Percentiles rank a stretch among this genome's conserved stretches.
phyloP scores from a whole-genome alignment of 169 alveolate species.

The Plasmodium gonderi region DNA sequence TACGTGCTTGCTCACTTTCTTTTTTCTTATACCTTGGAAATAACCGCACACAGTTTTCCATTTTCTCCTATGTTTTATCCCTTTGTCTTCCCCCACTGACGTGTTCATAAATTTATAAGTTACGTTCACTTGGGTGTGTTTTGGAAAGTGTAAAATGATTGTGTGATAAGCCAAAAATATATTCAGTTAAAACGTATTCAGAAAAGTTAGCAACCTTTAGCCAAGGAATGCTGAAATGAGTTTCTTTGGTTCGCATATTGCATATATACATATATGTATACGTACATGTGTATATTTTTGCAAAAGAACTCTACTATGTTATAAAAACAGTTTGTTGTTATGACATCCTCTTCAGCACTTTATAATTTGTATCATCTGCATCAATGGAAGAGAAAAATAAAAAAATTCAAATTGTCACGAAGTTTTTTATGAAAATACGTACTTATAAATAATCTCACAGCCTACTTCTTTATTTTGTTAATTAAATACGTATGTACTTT shows the following conservation, averaged over 20 bases:
- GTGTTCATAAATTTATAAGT: not conserved
- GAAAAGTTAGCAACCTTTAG: not conserved
- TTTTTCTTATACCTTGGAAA: not conserved
- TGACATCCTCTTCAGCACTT: not conserved
- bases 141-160: not conserved
- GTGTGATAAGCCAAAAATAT: not conserved
- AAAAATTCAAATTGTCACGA: not conserved
- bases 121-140: not conserved
- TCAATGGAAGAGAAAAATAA: not conserved
- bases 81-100: not conserved
- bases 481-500: not conserved
- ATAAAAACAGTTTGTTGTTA: not conserved
- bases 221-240: not conserved
- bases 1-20: not conserved
- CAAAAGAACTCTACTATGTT: not conserved
- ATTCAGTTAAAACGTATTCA: not conserved
- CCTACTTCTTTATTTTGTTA: not conserved
- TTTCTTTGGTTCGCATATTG: not conserved
- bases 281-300: not conserved
- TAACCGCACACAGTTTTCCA: too few species aligned
- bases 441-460: not conserved
- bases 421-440: not conserved
- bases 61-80: not conserved
- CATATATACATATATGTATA: not conserved
- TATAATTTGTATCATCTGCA: not conserved